Percentiles rank a stretch among this genome's conserved stretches.
phyloP scores from a whole-genome alignment of 2,329 filamentous ascomycete genomes.

The Colletotrichum eremochloae region DNA sequence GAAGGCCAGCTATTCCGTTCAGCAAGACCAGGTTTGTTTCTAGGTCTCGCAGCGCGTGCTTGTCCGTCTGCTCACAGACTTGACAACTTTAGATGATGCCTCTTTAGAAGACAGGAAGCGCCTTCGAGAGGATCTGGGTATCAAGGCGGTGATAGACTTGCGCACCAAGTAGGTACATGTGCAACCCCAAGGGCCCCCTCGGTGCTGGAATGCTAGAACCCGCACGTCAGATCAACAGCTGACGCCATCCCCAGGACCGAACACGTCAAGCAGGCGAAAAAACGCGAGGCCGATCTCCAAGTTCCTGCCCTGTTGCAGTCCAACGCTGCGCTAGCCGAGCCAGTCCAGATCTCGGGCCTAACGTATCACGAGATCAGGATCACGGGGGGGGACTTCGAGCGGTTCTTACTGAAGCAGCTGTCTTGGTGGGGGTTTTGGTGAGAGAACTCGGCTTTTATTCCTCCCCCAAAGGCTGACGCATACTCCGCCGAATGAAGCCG shows the following conservation, averaged over 20 bases:
- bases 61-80: background rate
- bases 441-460: conserved; percentile 44
- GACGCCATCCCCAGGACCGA: conserved; percentile 69
- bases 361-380: conserved; percentile 78
- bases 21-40: conserved; percentile 67
- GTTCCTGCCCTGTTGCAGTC: conserved; percentile 60
- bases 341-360: conserved; percentile 73
- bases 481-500: conserved; percentile 56
- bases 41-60: background rate
- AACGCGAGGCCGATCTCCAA: conserved; percentile 64
- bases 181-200: background rate
- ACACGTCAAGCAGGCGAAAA: conserved; percentile 76
- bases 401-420: conserved; percentile 75
- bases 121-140: conserved; percentile 70
- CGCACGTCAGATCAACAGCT: conserved; percentile 13
- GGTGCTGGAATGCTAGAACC: conserved; percentile 24
- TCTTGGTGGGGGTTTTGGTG: conserved; percentile 76
- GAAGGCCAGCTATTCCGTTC: conserved; percentile 78
- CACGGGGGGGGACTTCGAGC: conserved; percentile 79
- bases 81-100: conserved; percentile 73
- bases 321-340: conserved; percentile 65
- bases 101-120: conserved; percentile 72
- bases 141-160: conserved; percentile 83
- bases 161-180: conserved; percentile 73
- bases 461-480: conserved; percentile 14